Conservation (phyloP, 768 basidiomycete genomes). For the Agaricus subrufescens region DNA sequence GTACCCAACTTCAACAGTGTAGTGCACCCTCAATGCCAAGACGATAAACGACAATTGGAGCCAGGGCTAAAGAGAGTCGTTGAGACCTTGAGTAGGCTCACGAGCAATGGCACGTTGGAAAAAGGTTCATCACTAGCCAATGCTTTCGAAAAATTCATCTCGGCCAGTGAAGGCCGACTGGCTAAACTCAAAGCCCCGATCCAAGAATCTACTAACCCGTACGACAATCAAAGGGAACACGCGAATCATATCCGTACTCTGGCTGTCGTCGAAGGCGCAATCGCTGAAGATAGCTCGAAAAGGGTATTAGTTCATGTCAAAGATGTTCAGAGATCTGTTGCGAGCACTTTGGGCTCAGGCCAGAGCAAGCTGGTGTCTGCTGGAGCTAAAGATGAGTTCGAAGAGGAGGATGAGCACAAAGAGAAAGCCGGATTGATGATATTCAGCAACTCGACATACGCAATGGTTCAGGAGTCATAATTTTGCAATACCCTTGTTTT, state of each 20-base stretch:
- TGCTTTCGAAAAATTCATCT: constrained; percentile 9
- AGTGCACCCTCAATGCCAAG: background rate
- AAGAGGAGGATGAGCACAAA: background rate
- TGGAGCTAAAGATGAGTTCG: background rate
- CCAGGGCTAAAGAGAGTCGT: constrained; percentile 9
- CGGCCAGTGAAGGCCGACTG: constrained; percentile 5
- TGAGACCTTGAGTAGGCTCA: constrained; percentile 3
- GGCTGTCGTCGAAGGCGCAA: background rate
- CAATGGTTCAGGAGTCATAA: background rate
- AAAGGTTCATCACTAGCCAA: constrained; percentile 5
- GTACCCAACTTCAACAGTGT: background rate
- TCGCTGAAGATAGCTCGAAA: background rate
- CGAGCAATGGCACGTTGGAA: background rate
- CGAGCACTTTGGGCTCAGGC: constrained; percentile 6
- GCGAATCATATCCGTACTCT: background rate
- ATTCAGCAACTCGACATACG: background rate
- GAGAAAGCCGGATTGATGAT: background rate
- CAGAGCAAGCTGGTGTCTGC: too few species aligned
- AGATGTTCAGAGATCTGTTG: constrained; percentile 13
- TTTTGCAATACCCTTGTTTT: too few species aligned
- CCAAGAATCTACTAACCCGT: background rate
- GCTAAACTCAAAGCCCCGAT: constrained; percentile 1
- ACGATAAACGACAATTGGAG: constrained; percentile 5
- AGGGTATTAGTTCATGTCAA: constrained; percentile 10
- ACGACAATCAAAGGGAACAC: background rate